Evolutionary conservation across 2,329 filamentous ascomycete species (phyloP).

Genomic region (Rhynchosporium agropyri): DNA sequence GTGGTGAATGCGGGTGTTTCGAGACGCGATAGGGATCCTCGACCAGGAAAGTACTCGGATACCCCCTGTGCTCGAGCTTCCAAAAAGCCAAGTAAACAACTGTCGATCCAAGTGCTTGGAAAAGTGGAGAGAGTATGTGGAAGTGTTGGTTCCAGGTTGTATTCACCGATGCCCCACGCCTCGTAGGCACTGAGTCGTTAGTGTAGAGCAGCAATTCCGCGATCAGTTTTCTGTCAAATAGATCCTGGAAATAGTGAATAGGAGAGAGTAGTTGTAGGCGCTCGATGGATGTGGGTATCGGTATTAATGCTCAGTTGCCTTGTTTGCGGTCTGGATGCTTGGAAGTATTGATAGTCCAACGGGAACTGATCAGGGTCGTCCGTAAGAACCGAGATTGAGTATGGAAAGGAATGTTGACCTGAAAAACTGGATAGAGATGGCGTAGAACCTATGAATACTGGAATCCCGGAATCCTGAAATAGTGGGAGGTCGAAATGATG

Average conservation of each 20-base stretch:
- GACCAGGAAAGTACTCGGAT: constrained; percentile 10
- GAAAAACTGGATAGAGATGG: constrained; percentile 14
- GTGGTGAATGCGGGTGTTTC: constrained; percentile 26
- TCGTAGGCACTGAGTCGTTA: background rate
- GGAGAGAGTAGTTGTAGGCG: background rate
- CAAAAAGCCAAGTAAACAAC: constrained; percentile 8
- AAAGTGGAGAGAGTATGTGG: background rate
- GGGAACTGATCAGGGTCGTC: background rate
- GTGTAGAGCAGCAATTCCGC: background rate
- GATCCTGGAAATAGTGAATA: background rate
- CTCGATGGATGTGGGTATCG: background rate
- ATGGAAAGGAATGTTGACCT: background rate
- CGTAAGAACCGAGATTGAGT: background rate
- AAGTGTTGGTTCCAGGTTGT: background rate
- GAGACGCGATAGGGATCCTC: constrained; percentile 28
- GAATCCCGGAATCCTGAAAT: background rate
- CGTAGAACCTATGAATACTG: constrained; percentile 12
- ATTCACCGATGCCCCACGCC: constrained; percentile 7
- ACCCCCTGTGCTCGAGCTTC: constrained; percentile 6
- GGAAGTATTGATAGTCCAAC: background rate
- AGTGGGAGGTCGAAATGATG: background rate
- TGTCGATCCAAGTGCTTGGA: constrained; percentile 10
- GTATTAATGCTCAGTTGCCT: constrained; percentile 1
- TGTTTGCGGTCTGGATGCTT: background rate
- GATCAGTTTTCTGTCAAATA: background rate